These are phyloP conservation scores for Russula vinacea DNA, from an alignment of 768 basidiomycete genomes.

Conservation along the genomic window DNA sequence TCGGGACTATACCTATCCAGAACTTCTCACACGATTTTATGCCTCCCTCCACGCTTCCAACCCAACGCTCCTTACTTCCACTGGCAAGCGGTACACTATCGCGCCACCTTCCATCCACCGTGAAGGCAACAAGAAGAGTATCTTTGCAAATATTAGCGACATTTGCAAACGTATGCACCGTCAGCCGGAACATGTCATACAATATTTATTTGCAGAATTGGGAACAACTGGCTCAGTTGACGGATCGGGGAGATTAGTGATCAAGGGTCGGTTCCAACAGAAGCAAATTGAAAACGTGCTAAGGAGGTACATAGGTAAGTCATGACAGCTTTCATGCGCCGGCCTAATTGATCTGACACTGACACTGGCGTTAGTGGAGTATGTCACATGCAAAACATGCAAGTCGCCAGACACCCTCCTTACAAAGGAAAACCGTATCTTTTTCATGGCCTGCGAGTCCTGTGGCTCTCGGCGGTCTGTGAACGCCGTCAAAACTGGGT, in stretches of 20 bases:
- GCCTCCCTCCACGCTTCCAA: conserved; percentile 88
- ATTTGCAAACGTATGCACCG: conserved; percentile 99
- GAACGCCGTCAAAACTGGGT: conserved; percentile 96
- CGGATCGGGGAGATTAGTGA: conserved; percentile 85
- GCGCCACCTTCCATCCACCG: conserved; percentile 91
- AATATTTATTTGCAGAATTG: conserved; percentile 96
- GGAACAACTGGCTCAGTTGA: conserved; percentile 97
- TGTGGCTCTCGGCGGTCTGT: conserved; percentile 91
- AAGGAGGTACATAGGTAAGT: conserved; percentile 90
- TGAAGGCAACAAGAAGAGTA: conserved; percentile 96
- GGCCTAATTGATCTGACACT: conserved; percentile 7
- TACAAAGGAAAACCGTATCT: conserved; percentile 97
- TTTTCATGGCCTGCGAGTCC: conserved; percentile 93
- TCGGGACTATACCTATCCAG: conserved; percentile 93
- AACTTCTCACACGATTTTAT: conserved; percentile 95
- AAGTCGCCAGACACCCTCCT: conserved; percentile 97
- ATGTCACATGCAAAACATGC: conserved; percentile 99
- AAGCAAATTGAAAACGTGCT: conserved; percentile 98
- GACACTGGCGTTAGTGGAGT: conserved; percentile 64
- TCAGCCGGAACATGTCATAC: conserved; percentile 95
- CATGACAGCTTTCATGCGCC: conserved; percentile 12
- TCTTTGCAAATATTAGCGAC: conserved; percentile 94
- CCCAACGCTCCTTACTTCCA: conserved; percentile 79
- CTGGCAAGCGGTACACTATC: conserved; percentile 94
- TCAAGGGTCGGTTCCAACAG: conserved; percentile 97